Evolutionary conservation across 176 grass and related monocot species (phyloP).

Genomic region (Eragrostis curvula): DNA sequence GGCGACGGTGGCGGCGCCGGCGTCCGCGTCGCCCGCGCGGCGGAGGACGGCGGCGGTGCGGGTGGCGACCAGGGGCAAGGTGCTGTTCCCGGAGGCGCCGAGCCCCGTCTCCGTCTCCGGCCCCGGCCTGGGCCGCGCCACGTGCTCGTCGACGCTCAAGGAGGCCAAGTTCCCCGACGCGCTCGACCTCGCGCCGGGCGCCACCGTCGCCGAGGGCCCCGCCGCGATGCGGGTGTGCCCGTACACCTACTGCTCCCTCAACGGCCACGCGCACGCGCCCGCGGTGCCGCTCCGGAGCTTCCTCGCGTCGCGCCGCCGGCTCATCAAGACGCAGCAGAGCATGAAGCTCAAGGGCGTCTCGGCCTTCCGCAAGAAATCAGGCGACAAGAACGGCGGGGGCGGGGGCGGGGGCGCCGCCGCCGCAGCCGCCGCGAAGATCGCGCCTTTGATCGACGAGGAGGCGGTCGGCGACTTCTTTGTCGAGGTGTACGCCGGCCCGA

Average conservation of each 20-base stretch:
- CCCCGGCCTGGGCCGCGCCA: constrained; percentile 50
- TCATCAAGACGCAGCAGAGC: constrained; percentile 92
- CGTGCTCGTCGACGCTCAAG: constrained; percentile 87
- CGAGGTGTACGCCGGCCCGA: constrained; percentile 71
- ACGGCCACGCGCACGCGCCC: constrained; percentile 69
- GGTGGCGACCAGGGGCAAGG: constrained; percentile 49
- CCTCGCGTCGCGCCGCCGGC: constrained; percentile 66
- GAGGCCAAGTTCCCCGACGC: constrained; percentile 69
- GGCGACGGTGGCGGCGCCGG: neutral
- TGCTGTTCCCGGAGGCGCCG: constrained; percentile 52
- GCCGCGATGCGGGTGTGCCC: constrained; percentile 69
- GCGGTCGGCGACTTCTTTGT: constrained; percentile 76
- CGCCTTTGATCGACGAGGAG: constrained; percentile 74
- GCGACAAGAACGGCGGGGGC: constrained; percentile 7
- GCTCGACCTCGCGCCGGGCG: constrained; percentile 65
- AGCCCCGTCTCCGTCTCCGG: neutral
- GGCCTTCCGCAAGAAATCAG: constrained; percentile 56
- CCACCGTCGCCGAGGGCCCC: constrained; percentile 63
- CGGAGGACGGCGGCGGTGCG: constrained; percentile 6
- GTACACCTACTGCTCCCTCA: constrained; percentile 89
- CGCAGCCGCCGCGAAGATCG: constrained; percentile 33
- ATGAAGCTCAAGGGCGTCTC: constrained; percentile 86
- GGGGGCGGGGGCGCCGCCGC: neutral
- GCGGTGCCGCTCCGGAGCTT: constrained; percentile 79
- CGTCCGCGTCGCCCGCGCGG: constrained; percentile 29